Percentiles rank a stretch among this genome's conserved stretches.
phyloP scores from a whole-genome alignment of 139 green algal species.

The Eudorina sp. region DNA sequence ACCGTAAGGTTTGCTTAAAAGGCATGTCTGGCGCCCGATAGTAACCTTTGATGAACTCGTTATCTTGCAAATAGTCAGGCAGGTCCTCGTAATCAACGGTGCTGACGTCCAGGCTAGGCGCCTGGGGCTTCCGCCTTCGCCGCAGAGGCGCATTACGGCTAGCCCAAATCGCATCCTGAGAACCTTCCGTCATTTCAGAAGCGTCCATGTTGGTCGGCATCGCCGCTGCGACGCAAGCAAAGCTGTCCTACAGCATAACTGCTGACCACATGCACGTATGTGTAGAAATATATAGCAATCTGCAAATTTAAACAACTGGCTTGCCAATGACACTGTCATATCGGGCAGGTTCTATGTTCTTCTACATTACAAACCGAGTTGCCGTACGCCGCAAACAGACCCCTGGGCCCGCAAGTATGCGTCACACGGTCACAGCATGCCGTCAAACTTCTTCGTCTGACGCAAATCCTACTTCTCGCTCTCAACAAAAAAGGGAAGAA shows the following conservation, averaged over 20 bases:
- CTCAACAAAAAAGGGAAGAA: no score
- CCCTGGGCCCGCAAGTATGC: no score
- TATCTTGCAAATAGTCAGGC: constrained; percentile 85
- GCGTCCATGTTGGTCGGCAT: background rate
- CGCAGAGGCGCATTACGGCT: constrained; percentile 30
- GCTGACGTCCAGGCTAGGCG: background rate
- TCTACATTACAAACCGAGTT: no score
- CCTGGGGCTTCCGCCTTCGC: background rate
- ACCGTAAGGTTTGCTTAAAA: constrained; percentile 73
- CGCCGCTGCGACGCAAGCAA: background rate
- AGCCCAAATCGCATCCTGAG: background rate
- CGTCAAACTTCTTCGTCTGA: no score
- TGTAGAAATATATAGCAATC: no score
- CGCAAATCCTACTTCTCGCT: no score
- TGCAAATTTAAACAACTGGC: no score
- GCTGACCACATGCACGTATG: no score
- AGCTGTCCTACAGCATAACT: background rate
- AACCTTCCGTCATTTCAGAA: background rate
- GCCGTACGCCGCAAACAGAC: no score
- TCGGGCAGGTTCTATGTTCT: no score
- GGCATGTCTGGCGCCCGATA: constrained; percentile 80
- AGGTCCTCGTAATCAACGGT: constrained; percentile 37
- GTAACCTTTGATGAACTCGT: constrained; percentile 86
- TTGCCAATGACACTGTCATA: no score
- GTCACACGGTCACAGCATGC: no score